These are phyloP conservation scores for Arthrocladium fulminans DNA, from an alignment of 2,329 filamentous ascomycete genomes.

Conservation along the genomic window DNA sequence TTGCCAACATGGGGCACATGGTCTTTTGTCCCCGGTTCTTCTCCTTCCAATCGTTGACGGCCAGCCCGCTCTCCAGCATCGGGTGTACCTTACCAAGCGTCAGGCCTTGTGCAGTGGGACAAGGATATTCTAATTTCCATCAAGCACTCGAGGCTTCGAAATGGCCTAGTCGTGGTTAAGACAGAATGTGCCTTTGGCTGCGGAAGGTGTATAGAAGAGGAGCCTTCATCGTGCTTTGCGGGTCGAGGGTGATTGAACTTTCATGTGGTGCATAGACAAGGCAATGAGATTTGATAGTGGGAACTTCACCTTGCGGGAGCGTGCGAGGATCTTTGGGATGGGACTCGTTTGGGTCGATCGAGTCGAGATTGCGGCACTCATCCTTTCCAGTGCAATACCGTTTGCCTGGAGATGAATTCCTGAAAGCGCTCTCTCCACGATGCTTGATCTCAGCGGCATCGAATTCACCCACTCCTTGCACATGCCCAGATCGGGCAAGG, in stretches of 20 bases:
- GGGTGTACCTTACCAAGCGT: slow-evolving; percentile 23
- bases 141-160: slow-evolving; percentile 22
- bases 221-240: slow-evolving; percentile 6
- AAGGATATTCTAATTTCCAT: slow-evolving; percentile 25
- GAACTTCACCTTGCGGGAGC: slow-evolving; percentile 6
- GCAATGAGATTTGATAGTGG: slow-evolving; percentile 5
- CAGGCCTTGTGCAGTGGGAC: slow-evolving; percentile 26
- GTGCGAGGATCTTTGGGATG: slow-evolving; percentile 20
- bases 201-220: slow-evolving; percentile 13
- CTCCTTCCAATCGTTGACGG: slow-evolving; percentile 25
- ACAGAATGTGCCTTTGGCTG: slow-evolving; percentile 19
- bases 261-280: slow-evolving; percentile 24
- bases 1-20: background rate
- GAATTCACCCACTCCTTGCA: slow-evolving; percentile 24
- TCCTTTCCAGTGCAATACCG: slow-evolving; percentile 14
- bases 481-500: slow-evolving; percentile 24
- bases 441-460: slow-evolving; percentile 8
- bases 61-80: slow-evolving; percentile 10
- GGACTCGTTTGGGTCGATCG: slow-evolving; percentile 25
- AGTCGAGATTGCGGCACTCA: slow-evolving; percentile 26
- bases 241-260: slow-evolving; percentile 21
- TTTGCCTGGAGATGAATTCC: slow-evolving; percentile 19
- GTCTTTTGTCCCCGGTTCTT: slow-evolving; percentile 17
- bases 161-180: slow-evolving; percentile 20
- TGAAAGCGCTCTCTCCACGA: slow-evolving; percentile 4